Conservation (phyloP, 306 rosid genomes). For the Medicago arabica region DNA sequence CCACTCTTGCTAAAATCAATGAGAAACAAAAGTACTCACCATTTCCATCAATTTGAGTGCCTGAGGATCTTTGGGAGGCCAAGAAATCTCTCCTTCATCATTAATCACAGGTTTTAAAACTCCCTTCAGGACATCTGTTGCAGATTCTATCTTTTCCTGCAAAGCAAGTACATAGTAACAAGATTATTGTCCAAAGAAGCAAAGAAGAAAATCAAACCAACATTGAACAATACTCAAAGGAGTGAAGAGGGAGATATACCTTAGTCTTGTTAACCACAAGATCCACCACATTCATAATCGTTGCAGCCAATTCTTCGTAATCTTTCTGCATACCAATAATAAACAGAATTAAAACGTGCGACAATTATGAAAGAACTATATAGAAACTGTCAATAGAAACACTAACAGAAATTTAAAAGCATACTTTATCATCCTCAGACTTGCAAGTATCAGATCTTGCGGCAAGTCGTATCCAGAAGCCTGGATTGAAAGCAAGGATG, state of each 20-base stretch:
- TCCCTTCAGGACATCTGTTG: constrained; percentile 86
- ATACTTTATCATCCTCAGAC: constrained; percentile 92
- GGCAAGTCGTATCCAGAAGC: constrained; percentile 89
- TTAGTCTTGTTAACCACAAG: constrained; percentile 81
- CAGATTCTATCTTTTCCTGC: constrained; percentile 89
- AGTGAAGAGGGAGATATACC: constrained; percentile 50
- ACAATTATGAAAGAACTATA: constrained; percentile 6
- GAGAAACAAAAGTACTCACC: constrained; percentile 49
- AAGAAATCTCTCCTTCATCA: constrained; percentile 74
- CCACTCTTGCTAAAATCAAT: constrained; percentile 18
- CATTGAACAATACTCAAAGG: neutral
- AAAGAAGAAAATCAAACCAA: constrained; percentile 25
- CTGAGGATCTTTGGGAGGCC: constrained; percentile 92
- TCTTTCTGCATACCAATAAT: constrained; percentile 69
- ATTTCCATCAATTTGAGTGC: constrained; percentile 73
- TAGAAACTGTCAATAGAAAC: constrained; percentile 27
- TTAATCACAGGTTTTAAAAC: constrained; percentile 78
- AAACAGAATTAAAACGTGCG: constrained; percentile 20
- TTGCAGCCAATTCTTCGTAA: constrained; percentile 86
- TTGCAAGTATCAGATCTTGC: constrained; percentile 90
- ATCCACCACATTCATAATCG: constrained; percentile 81
- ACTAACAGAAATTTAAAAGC: constrained; percentile 43
- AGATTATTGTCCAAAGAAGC: constrained; percentile 30
- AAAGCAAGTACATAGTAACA: constrained; percentile 31
- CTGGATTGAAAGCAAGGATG: constrained; percentile 80